These are phyloP conservation scores for Coniosporium uncinatum DNA, from an alignment of 2,329 filamentous ascomycete genomes.

Conservation along the genomic window DNA sequence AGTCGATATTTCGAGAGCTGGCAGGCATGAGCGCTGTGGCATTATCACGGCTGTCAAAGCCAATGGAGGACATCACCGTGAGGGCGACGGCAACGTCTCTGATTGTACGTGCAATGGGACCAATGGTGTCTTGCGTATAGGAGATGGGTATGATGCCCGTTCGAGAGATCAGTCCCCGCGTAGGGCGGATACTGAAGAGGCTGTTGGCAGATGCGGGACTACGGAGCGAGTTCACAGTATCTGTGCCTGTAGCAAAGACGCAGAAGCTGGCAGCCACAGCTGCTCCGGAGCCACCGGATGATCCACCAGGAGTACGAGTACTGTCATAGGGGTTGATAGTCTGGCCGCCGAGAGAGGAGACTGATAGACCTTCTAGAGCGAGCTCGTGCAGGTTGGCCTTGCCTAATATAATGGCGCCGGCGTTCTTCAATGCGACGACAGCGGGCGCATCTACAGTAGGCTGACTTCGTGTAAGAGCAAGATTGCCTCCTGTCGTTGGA, in stretches of 20 bases:
- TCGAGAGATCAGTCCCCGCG: constrained; percentile 43
- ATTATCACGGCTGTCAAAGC: constrained; percentile 46
- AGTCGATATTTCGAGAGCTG: constrained; percentile 35
- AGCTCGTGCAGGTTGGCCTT: constrained; percentile 58
- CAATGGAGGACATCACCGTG: constrained; percentile 46
- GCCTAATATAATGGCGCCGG: constrained; percentile 49
- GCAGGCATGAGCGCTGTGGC: constrained; percentile 41
- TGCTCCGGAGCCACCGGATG: constrained; percentile 56
- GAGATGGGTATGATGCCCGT: constrained; percentile 50
- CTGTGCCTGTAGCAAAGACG: constrained; percentile 52
- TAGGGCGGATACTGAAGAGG: constrained; percentile 54
- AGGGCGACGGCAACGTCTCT: constrained; percentile 45
- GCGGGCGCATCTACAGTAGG: constrained; percentile 44
- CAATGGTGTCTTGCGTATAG: constrained; percentile 49
- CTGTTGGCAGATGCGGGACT: constrained; percentile 57
- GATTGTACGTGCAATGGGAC: constrained; percentile 46
- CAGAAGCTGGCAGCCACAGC: constrained; percentile 53
- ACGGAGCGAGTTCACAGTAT: constrained; percentile 57
- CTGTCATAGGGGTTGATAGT: constrained; percentile 62
- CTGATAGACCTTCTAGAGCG: constrained; percentile 56
- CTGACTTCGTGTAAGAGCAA: constrained; percentile 40
- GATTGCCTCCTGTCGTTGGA: constrained; percentile 51
- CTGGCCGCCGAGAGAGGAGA: constrained; percentile 58
- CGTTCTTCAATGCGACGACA: constrained; percentile 40
- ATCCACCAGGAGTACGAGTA: constrained; percentile 59